A percentile compares a stretch with the other conserved stretches of the same genome.
phyloP scores from a whole-genome alignment of 345 rosid species.

The Acer negundo region DNA sequence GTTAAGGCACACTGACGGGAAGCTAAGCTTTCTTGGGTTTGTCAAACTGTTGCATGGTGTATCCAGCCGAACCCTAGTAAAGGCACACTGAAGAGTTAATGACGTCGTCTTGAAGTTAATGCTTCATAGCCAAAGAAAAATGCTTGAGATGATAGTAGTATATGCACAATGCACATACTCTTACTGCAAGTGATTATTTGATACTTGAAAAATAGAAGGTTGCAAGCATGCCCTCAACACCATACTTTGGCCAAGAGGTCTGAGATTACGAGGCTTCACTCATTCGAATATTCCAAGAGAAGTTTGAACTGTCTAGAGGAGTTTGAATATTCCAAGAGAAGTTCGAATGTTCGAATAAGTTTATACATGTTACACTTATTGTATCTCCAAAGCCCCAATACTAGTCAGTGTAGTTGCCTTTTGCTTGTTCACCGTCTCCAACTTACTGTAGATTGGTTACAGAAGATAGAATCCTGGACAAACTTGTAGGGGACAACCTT shows the following conservation, averaged over 20 bases:
- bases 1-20: constrained; percentile 90
- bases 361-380: not conserved
- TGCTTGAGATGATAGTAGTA: not conserved
- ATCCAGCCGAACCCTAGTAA: constrained; percentile 52
- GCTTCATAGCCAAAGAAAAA: constrained; percentile 1
- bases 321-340: constrained; percentile 25
- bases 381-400: not conserved
- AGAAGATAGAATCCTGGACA: not conserved
- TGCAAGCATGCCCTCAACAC: not conserved
- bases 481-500: not conserved
- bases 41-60: constrained; percentile 80
- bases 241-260: not conserved
- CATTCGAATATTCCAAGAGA: constrained; percentile 22
- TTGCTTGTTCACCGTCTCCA: not conserved
- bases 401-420: not conserved
- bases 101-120: not conserved
- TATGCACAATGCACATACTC: not conserved
- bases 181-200: not conserved
- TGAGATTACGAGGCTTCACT: not conserved
- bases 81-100: constrained; percentile 31
- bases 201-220: not conserved
- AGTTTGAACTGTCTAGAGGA: constrained; percentile 18
- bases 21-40: constrained; percentile 92
- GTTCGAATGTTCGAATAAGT: no score
- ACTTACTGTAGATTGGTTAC: not conserved